phyloP scores from a whole-genome alignment of 148 eudicot species.

The Limonium bicolor region DNA sequence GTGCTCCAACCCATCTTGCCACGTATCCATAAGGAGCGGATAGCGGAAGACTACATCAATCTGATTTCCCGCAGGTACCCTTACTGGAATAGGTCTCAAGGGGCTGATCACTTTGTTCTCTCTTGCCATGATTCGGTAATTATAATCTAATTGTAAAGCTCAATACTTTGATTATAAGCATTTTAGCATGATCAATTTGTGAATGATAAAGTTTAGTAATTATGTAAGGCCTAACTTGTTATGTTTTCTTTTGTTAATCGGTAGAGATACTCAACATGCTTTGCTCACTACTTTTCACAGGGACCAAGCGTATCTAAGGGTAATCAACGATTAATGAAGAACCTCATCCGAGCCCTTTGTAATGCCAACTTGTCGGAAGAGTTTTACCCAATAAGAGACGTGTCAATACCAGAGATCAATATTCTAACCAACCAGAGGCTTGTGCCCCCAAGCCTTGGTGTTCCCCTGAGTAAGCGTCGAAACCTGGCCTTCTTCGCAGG shows the following conservation, averaged over 20 bases:
- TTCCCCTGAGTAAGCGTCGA: conserved; percentile 10
- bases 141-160: background rate
- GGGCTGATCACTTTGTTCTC: conserved; percentile 62
- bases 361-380: conserved; percentile 52
- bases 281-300: conserved; percentile 12
- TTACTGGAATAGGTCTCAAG: conserved; percentile 38
- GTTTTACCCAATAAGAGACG: conserved; percentile 38
- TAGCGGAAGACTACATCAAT: conserved; percentile 32
- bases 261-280: conserved; percentile 22
- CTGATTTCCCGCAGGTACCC: conserved; percentile 29
- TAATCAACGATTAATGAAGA: conserved; percentile 24
- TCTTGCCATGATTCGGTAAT: conserved; percentile 75
- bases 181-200: too few species aligned
- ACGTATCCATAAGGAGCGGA: conserved; percentile 19
- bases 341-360: conserved; percentile 47
- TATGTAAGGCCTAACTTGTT: too few species aligned
- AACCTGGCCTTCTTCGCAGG: conserved; percentile 38
- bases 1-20: conserved; percentile 22
- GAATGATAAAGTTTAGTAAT: too few species aligned
- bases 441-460: conserved; percentile 14
- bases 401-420: conserved; percentile 36
- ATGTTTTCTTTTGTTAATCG: too few species aligned
- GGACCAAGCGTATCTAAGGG: conserved; percentile 43
- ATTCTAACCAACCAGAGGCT: conserved; percentile 16
- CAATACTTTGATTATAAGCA: too few species aligned